Evolutionary conservation across 768 basidiomycete genomes (phyloP), one percentile per base, ranked within the genome.

Genomic region (Sarcomyxa edulis): DNA sequence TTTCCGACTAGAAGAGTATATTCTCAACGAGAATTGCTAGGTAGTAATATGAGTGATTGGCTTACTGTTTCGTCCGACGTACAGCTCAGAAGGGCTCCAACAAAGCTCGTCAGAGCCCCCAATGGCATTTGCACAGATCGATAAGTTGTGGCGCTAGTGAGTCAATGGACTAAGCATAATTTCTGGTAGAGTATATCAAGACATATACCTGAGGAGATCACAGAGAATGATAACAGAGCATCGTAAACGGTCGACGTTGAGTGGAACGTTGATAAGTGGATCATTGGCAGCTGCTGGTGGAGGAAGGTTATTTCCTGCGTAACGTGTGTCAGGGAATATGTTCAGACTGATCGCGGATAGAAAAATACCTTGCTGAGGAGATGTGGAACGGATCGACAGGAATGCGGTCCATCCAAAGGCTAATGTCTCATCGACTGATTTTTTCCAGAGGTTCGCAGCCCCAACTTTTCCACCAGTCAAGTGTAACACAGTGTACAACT

Each of bases 401-500:
- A 86, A 75, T 2, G 83, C 72, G 42, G 64, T 68, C 77, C 77
- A 81, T n/a, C 74, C 78, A 50, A 81, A 78, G 0, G 61, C 62
- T 34, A 91, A 43, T 2, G 80, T 78, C 20, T 82, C 82, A 34
- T 89, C 84, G 18, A 90, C 42, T 11, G 77, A 78, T 49, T 83
- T 87, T 46, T 81, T 71, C 89, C 89, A 92, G 5, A 83, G 49
- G 36, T 65, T 74, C 8, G 76, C 67, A 11, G 80, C 78, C 18
- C 81, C 84, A 7, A 86, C 78, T 58, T 89, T 92, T 6, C 90
- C 89, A 15, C 86, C 86, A 0, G 84, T 80, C 20, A 75, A 60
- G 55, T 82, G 82, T 5, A 92, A 66, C 16, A 68, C 60, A 3
- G 79, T 61, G 41, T 81, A 84, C 15, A 92, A 66, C 14, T 61